Percentiles rank a stretch among this genome's conserved stretches.
phyloP scores from a whole-genome alignment of 106 monocot genomes.

The Allium cepa region DNA sequence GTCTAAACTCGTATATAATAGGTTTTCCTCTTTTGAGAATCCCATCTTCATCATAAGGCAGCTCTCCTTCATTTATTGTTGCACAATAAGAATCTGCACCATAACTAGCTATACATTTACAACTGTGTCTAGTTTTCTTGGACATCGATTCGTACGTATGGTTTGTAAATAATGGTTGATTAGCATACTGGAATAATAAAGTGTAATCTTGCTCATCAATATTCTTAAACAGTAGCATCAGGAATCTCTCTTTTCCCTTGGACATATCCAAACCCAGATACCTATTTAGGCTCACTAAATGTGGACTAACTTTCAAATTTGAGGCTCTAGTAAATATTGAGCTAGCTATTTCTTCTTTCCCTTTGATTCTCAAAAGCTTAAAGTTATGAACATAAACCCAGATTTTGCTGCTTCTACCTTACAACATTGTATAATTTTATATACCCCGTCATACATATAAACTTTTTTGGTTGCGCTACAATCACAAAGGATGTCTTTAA shows the following conservation, averaged over 20 bases:
- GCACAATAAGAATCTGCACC: constrained; percentile 32
- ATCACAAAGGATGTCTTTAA: constrained; percentile 15
- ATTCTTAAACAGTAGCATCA: constrained; percentile 40
- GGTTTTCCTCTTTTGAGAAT: constrained; percentile 45
- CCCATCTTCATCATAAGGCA: constrained; percentile 47
- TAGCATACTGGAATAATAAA: constrained; percentile 33
- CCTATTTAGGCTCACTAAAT: constrained; percentile 7
- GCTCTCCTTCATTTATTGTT: constrained; percentile 34
- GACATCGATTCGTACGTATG: background rate
- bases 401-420: constrained; percentile 16
- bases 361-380: constrained; percentile 27
- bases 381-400: constrained; percentile 22
- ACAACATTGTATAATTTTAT: constrained; percentile 17
- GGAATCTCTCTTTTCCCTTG: constrained; percentile 26
- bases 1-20: constrained; percentile 55
- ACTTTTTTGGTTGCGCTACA: constrained; percentile 9
- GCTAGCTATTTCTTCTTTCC: constrained; percentile 21
- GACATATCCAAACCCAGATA: constrained; percentile 46
- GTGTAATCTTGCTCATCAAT: constrained; percentile 43
- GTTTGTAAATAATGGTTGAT: constrained; percentile 8
- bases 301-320: constrained; percentile 33
- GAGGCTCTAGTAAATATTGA: constrained; percentile 7
- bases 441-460: constrained; percentile 44
- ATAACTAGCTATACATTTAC: constrained; percentile 21
- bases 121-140: constrained; percentile 19